Evolutionary conservation across 2,329 filamentous ascomycete species (phyloP).

Genomic region (Epichloe coenophiala): DNA sequence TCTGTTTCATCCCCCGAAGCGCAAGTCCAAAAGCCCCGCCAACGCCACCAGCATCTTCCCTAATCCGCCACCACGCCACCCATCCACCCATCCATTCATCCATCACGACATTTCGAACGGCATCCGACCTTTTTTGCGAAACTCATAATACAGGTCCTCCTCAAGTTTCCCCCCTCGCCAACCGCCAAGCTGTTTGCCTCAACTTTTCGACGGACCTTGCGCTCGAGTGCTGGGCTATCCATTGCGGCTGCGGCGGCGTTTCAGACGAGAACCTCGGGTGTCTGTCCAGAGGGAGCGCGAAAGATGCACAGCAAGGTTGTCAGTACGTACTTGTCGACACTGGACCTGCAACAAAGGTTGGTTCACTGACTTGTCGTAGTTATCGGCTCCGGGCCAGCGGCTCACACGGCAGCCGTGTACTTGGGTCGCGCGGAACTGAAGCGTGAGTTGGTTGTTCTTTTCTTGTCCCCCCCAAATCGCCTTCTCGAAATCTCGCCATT

Average conservation of each 20-base stretch:
- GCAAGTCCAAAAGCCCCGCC: no score
- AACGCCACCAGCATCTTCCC: no score
- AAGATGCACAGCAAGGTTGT: slow-evolving; percentile 92
- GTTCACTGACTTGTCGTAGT: slow-evolving; percentile 27
- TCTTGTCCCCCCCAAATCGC: background rate
- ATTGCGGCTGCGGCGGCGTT: slow-evolving; percentile 55
- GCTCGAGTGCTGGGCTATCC: slow-evolving; percentile 61
- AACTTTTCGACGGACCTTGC: slow-evolving; percentile 60
- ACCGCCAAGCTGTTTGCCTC: slow-evolving; percentile 87
- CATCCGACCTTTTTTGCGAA: background rate
- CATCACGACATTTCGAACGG: background rate
- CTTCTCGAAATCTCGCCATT: background rate
- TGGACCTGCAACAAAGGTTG: background rate
- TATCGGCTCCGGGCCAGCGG: slow-evolving; percentile 89
- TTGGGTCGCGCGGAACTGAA: slow-evolving; percentile 87
- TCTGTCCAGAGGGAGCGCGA: slow-evolving; percentile 16
- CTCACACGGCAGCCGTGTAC: slow-evolving; percentile 95
- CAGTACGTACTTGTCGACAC: slow-evolving; percentile 41
- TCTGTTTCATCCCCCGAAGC: background rate
- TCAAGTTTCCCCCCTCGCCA: background rate
- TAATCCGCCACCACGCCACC: no score
- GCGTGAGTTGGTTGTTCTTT: slow-evolving; percentile 33
- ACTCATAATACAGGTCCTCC: no score
- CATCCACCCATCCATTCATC: background rate
- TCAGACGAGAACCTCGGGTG: slow-evolving; percentile 25